Percentiles rank a stretch among this genome's conserved stretches.
phyloP scores from a whole-genome alignment of 1,139 yeast species.

The Blastobotrys persicus region DNA sequence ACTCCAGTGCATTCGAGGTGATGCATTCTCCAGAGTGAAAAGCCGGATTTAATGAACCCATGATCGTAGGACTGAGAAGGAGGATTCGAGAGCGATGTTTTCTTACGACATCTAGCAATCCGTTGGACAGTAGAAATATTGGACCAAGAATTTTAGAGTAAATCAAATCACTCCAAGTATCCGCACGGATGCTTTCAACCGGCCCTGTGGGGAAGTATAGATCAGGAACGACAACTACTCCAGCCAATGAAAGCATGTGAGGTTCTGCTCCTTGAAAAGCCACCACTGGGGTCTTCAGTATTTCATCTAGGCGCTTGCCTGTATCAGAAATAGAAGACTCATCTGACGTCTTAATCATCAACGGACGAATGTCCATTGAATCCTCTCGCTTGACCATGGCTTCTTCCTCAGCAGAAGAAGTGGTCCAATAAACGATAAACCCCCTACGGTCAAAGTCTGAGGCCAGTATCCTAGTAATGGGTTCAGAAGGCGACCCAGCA shows the following conservation, averaged over 20 bases:
- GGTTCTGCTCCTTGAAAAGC: conserved; percentile 54
- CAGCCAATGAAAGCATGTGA: conserved; percentile 53
- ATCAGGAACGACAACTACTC: conserved; percentile 62
- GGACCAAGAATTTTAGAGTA: conserved; percentile 50
- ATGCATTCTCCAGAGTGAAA: conserved; percentile 44
- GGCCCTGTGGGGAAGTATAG: conserved; percentile 69
- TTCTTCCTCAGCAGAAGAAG: conserved; percentile 61
- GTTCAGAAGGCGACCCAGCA: conserved; percentile 77
- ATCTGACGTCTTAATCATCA: conserved; percentile 49
- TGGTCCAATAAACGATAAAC: conserved; percentile 73
- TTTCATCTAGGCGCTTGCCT: conserved; percentile 41
- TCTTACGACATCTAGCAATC: conserved; percentile 57
- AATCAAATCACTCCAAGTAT: conserved; percentile 52
- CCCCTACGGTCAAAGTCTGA: conserved; percentile 76
- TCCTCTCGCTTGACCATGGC: conserved; percentile 55
- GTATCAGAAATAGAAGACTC: conserved; percentile 37
- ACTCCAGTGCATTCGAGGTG: conserved; percentile 37
- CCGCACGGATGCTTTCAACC: conserved; percentile 53
- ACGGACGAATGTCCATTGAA: conserved; percentile 54
- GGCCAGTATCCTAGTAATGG: conserved; percentile 66
- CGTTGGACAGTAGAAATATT: conserved; percentile 53
- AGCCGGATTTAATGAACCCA: conserved; percentile 41
- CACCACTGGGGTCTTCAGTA: conserved; percentile 43
- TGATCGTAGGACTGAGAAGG: conserved; percentile 40
- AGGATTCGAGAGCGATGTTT: conserved; percentile 42